phyloP scores from a whole-genome alignment of 352 stramenopile species.

The Phytophthora aleatoria region DNA sequence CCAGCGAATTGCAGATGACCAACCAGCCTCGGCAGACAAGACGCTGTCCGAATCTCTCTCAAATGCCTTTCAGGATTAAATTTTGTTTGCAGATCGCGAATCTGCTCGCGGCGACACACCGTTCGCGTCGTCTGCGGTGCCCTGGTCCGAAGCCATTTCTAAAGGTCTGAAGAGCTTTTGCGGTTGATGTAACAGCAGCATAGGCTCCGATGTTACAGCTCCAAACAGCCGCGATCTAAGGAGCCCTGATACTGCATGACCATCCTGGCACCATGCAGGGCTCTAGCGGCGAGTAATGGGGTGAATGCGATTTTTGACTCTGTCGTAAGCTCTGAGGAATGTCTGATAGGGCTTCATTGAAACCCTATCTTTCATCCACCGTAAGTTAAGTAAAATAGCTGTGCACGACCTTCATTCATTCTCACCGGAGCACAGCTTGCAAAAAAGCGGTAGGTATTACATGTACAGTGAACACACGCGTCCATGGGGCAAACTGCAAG shows the following conservation, averaged over 20 bases:
- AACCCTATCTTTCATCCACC: no score
- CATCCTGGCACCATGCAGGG: no score
- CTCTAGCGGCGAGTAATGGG: neutral
- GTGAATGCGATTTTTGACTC: slow-evolving; percentile 6
- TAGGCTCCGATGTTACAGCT: no score
- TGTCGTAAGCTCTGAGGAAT: slow-evolving; percentile 1
- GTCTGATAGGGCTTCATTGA: neutral
- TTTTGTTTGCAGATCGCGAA: slow-evolving; percentile 24
- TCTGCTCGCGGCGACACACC: slow-evolving; percentile 20
- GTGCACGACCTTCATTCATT: no score
- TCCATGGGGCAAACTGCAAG: no score
- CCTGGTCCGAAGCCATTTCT: slow-evolving; percentile 14
- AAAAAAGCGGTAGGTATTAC: no score
- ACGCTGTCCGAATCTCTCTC: slow-evolving; percentile 9
- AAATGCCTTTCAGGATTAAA: slow-evolving; percentile 11
- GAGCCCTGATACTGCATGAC: no score
- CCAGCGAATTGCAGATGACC: neutral
- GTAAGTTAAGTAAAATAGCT: no score
- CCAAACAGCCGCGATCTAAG: no score
- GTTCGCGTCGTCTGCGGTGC: slow-evolving; percentile 16
- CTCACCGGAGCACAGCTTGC: no score
- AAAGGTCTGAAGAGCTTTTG: neutral
- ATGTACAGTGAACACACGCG: no score
- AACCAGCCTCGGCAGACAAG: slow-evolving; percentile 13
- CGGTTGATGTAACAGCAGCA: neutral